Base-by-base conservation (phyloP, 768 basidiomycete species). In the Boletus eberwhitei region DNA sequence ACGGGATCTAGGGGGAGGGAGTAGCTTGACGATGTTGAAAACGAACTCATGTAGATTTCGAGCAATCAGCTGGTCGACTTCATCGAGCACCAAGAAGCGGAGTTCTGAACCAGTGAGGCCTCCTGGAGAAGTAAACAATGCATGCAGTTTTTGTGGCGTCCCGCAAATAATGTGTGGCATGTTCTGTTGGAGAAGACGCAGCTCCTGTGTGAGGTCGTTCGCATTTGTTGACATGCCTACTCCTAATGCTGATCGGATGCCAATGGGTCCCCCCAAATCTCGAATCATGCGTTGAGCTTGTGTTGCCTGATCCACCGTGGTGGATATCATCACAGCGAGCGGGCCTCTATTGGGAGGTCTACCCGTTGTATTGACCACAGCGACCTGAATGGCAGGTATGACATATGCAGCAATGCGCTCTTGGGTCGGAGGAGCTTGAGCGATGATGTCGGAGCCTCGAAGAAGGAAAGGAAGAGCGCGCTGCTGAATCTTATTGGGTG, bases 401-500 rank as follows among this genome's bases (percentile, higher is more conserved):
- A 93, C 87, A 73, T 99, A 99, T 54, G 95, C 93, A 22, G 96
- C 95, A 63, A 99, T 99, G 43, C 97, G 83, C 70, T 99, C 97
- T 70, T 98, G 96, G 0, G 97, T 98, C 1, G 97, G 95, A 44
- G 97, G 97, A 11, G 96, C 97, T 73, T 99, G 97, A 9, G 96
- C 95, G 64, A 99, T 98, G 66, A 98, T 98, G 64, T 99, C 97
- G 36, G 93, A 84, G 8, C 93, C 95, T 48, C 88, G 84, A 34
- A 98, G 79, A 55, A 99, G 83, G 75, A 98, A 98, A 8, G 97
- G 97, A 47, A 99, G 77, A 42, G 97, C 95, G 45, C 96, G 84
- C 67, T 96, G 93, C 73, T 98, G 97, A 60, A 99, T 97, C 77
- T 99, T 99, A 73, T 98, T 98, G 7, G 97, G 97, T 2, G 97